Evolutionary conservation across 352 stramenopile species (phyloP), one percentile per base, ranked within the genome.

Genomic region (Phytophthora fragariae): DNA sequence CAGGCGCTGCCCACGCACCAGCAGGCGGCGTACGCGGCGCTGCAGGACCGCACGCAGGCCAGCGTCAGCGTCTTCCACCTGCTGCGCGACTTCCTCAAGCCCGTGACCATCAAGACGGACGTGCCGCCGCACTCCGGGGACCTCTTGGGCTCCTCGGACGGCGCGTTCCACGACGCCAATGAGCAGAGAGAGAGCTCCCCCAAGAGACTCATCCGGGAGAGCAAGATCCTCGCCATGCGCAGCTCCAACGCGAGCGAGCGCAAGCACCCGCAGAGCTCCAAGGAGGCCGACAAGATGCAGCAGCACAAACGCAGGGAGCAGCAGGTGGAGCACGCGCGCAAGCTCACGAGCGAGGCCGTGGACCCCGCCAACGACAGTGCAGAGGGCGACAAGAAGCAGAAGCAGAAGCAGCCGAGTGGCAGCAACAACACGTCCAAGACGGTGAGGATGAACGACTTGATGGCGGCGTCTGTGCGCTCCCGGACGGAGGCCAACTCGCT

Each of bases 1-100:
- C 59, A 76, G 24, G 66, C 73, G 6, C 46, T 71, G 21, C 61
- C 58, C n/a, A 57, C 33, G 8, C 64, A 77, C 46, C 62, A 74
- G 33, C 66, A 79, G 47, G 62, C 66, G 14, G 70, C 70, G 11
- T 79, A 75, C 57, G 66, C 68, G 14, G 67, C 65, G 37, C 70
- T 84, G 62, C 71, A 82, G 63, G 73, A 85, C 55, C 79, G 75
- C 21, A 76, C 75, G 15, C 86, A 91, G 15, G 84, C 83, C 44
- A 93, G 86, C 54, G 73, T 85, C 37, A 82, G 62, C 6, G 80
- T 92, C 5, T 94, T 94, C 63, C 86, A 85, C 63, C 46, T 89
- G 15, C 52, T 94, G 47, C 82, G 87, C 44, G 85, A 94, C 72
- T 94, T 94, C 58, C 76, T 94, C 64, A 92, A 90, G 70, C 85